These are phyloP conservation scores for Beauveria pseudobassiana DNA, from an alignment of 2,329 filamentous ascomycete species.

Conservation along the genomic window DNA sequence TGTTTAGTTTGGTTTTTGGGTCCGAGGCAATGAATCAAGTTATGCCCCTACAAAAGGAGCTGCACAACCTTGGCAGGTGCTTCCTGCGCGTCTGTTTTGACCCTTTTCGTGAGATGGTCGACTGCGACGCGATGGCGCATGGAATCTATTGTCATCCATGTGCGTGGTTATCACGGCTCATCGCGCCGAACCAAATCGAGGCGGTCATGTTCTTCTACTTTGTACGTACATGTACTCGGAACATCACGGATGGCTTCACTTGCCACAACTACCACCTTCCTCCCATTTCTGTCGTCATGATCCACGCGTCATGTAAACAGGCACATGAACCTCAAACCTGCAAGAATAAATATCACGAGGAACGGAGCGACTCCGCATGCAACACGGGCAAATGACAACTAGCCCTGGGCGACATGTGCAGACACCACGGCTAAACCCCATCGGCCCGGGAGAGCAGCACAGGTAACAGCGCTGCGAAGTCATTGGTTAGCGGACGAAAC, in stretches of 20 bases:
- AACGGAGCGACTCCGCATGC: background rate
- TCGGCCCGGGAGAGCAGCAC: slow-evolving; percentile 19
- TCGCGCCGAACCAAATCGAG: background rate
- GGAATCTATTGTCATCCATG: background rate
- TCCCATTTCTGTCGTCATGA: background rate
- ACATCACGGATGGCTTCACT: background rate
- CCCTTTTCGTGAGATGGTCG: background rate
- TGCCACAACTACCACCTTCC: background rate
- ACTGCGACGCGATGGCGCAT: background rate
- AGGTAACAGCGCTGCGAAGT: slow-evolving; percentile 15
- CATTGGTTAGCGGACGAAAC: slow-evolving; percentile 20
- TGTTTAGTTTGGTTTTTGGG: background rate
- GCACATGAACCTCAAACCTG: background rate
- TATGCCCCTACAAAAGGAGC: no score
- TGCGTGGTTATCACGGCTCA: background rate
- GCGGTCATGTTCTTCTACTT: no score
- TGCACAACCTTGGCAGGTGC: background rate
- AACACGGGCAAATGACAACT: slow-evolving; percentile 1
- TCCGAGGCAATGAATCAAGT: no score
- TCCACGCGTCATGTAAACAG: background rate
- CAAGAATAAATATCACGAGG: slow-evolving; percentile 6
- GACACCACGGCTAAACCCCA: background rate
- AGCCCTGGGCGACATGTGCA: background rate
- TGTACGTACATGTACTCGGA: background rate
- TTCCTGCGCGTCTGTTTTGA: background rate